phyloP scores from a whole-genome alignment of 345 rosid species.

The Melastoma malabathricum region DNA sequence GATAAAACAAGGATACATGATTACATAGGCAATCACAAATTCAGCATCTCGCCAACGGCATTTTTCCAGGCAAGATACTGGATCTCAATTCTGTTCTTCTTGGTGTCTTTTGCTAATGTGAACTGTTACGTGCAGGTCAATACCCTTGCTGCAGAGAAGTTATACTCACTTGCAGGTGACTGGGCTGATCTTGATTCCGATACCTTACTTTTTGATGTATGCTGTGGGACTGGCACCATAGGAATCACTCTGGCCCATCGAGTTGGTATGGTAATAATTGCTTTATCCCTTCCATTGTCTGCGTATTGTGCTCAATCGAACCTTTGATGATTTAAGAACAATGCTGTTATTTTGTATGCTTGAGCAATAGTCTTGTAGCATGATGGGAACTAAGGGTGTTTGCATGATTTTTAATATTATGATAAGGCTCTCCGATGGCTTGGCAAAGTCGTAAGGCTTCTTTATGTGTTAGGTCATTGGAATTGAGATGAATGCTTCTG shows the following conservation, averaged over 20 bases:
- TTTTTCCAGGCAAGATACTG: slow-evolving; percentile 62
- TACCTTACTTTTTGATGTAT: slow-evolving; percentile 77
- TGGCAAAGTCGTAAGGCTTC: background rate
- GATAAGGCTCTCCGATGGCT: too few relatives aligned
- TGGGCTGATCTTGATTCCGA: slow-evolving; percentile 89
- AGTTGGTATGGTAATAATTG: slow-evolving; percentile 74
- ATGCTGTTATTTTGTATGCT: too few relatives aligned
- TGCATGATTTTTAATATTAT: too few relatives aligned
- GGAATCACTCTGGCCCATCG: slow-evolving; percentile 85
- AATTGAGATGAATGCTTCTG: slow-evolving; percentile 95
- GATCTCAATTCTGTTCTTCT: background rate
- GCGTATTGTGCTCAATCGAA: background rate
- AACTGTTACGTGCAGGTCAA: slow-evolving; percentile 47
- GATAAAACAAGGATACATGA: slow-evolving; percentile 79
- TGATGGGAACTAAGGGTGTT: too few relatives aligned
- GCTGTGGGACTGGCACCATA: slow-evolving; percentile 97
- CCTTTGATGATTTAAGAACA: too few relatives aligned
- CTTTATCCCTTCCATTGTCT: slow-evolving; percentile 11
- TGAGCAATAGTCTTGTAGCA: too few relatives aligned
- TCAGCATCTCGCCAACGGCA: slow-evolving; percentile 89
- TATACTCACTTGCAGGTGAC: slow-evolving; percentile 90
- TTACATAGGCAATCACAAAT: slow-evolving; percentile 54
- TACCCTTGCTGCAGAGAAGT: slow-evolving; percentile 88
- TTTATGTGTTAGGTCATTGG: slow-evolving; percentile 58
- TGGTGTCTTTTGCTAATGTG: slow-evolving; percentile 3